Conservation (phyloP, 2,329 filamentous ascomycete species). For the Exophiala mesophila region DNA sequence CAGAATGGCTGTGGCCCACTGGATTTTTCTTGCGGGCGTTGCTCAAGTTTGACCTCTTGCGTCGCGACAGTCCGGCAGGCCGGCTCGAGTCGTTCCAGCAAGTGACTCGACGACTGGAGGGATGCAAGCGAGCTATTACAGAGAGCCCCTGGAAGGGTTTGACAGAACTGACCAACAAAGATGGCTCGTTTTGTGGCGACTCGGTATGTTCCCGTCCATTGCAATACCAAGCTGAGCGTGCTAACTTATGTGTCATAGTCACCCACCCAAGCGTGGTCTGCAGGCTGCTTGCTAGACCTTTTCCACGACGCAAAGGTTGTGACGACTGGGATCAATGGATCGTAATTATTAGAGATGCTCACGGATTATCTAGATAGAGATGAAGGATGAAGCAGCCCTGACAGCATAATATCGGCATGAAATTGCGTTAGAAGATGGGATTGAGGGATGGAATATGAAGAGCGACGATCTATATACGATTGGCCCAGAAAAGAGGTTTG, state of each 20-base stretch:
- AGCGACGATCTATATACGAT: no score
- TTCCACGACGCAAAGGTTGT: conserved; percentile 72
- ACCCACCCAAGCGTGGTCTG: conserved; percentile 94
- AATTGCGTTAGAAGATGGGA: no score
- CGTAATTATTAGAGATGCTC: conserved; percentile 6
- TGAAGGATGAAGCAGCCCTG: background rate
- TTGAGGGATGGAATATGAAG: no score
- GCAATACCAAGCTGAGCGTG: background rate
- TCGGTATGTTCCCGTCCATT: conserved; percentile 59
- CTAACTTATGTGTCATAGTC: conserved; percentile 49
- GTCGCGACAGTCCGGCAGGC: conserved; percentile 62
- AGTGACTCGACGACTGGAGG: conserved; percentile 73
- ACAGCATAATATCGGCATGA: no score
- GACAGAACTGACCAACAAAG: conserved; percentile 87
- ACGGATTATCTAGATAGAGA: background rate
- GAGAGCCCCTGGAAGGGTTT: conserved; percentile 83
- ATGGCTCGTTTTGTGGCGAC: conserved; percentile 76
- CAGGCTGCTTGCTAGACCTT: conserved; percentile 87
- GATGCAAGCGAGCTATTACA: conserved; percentile 78
- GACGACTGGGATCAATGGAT: conserved; percentile 12
- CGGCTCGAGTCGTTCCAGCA: conserved; percentile 90
- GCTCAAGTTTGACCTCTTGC: conserved; percentile 79
- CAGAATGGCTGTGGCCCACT: conserved; percentile 96
- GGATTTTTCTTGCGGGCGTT: conserved; percentile 92
- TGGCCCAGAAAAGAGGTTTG: no score